Evolutionary conservation across 176 grass and related monocot genomes (phyloP), one percentile per base, ranked within the genome.

Genomic region (Luzula sylvatica): DNA sequence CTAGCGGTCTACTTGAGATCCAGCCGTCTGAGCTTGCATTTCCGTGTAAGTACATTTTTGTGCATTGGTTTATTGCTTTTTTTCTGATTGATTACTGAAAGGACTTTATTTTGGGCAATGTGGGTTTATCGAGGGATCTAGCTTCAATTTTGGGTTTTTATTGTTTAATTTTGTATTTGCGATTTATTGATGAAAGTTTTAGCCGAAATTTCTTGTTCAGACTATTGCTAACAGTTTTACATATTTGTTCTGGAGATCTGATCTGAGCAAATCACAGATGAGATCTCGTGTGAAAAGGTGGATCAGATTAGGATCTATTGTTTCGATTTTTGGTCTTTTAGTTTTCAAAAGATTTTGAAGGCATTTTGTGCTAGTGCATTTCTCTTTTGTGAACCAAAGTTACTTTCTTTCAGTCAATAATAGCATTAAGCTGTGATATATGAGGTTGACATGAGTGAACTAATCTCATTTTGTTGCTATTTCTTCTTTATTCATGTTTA

Each of bases 21-120:
- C 81, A 83, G 48, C 92, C 92, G 3, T 73, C 58, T 14, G 85
- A 90, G 81, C 81, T 98, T 19, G 60, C 73, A 71, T 98, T 98
- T 35, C 81, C 64, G 6, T 98, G 92, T 98, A 80, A 90, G 84
- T 60, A 11, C 28, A 46, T 60, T 53, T 77, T 68, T 71, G 58
- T 47, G 64, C 44, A 3, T 51, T 48, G 16, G 12, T 40, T 48
- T 30, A 14, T 47, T 66, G 43, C 25, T 46, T 40, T 24, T 61
- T 29, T 52, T 42, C 5, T 18, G 12, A 4, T 56, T 28, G 38
- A 50, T 51, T 9, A 23, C 0, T 24, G 18, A 56, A 58, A 71
- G 82, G 56, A 64, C 65, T 44, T 69, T 61, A 49, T 41, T 69
- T 59, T 27, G 15, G 46, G 28, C 43, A 52, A 81, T 85, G 47